phyloP scores from a whole-genome alignment of 192 early-diverging fungal species.

The Thamnidium elegans region DNA sequence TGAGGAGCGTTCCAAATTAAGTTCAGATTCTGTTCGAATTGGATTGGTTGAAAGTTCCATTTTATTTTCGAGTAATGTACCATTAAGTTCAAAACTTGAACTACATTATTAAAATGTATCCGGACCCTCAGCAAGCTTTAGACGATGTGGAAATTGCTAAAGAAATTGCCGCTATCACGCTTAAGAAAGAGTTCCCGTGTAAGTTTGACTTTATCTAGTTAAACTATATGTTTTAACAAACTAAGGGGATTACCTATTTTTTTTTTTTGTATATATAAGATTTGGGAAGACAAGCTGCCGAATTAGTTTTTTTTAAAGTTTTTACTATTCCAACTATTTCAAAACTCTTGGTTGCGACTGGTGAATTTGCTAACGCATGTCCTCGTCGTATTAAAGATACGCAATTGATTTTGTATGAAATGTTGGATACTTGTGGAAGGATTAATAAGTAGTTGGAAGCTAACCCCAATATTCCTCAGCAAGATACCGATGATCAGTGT shows the following conservation, averaged over 20 bases:
- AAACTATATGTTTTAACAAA: no score
- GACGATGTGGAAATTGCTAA: slow-evolving; percentile 21
- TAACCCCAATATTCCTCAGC: slow-evolving; percentile 9
- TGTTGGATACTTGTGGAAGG: slow-evolving; percentile 24
- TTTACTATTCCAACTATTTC: slow-evolving; percentile 41
- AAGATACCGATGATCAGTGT: slow-evolving; percentile 10
- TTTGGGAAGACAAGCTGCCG: slow-evolving; percentile 5
- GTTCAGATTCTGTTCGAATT: not conserved
- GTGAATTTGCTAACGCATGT: slow-evolving; percentile 21
- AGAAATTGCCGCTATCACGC: slow-evolving; percentile 17
- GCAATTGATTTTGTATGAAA: slow-evolving; percentile 25
- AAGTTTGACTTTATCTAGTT: no score
- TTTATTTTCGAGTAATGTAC: slow-evolving; percentile 6
- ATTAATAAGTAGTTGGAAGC: slow-evolving; percentile 6
- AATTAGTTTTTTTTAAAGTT: slow-evolving; percentile 40
- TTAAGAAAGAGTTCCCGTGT: slow-evolving; percentile 35
- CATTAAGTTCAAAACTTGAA: slow-evolving; percentile 21
- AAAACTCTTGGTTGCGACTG: slow-evolving; percentile 30
- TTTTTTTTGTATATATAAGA: not conserved
- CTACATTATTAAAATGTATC: slow-evolving; percentile 28
- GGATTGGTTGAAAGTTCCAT: not conserved
- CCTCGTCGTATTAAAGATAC: slow-evolving; percentile 36
- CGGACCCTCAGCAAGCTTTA: slow-evolving; percentile 35
- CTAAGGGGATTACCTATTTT: no score
- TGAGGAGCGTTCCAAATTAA: slow-evolving; percentile 5